Base-by-base conservation (phyloP, 441 rosid genomes). In the Erodium texanum region DNA sequence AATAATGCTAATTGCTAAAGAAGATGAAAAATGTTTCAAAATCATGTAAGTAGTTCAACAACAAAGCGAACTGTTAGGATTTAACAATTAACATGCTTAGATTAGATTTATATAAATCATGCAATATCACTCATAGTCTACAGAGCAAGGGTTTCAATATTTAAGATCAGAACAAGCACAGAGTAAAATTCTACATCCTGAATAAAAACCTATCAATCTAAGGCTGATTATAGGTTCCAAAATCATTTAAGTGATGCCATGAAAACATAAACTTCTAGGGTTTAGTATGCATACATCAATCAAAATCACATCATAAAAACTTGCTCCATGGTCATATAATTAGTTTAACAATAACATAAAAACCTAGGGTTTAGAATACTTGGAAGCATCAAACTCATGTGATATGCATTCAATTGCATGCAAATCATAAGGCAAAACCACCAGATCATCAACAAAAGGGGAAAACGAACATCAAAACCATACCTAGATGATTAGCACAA, bases 401-500 rank as follows among this genome's bases (percentile, higher is more conserved):
- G 8, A 7, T 32, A 32, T 3, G 36, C 5, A 7, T 32, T 32
- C 36, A 32, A 32, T 36, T 2, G n/a, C n/a, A 12, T 2, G 52
- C 5, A 45, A 45, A 45, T 45, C 52, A 45, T 2, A 45, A 45
- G 7, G 7, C 7, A 48, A 3, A 48, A 15, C 6, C 56, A 48
- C n/a, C 0, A 12, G 62, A 56, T 19, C 24, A 12, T 56, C 62
- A 56, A 56, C 19, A 56, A 56, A 12, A 3, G 1, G 62, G 11
- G 14, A 24, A 62, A 10, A 61, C 24, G 32, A 61, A 61, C 32
- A 22, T 3, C n/a, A 62, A 23, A 24, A 24, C 3, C 27, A 24
- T 41, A 73, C 76, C 69, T 24, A 65, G 50, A 73, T 73, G 76
- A 69, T 73, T 73, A 11, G 65, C 76, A 69, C 65, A 73, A 61